These are phyloP conservation scores for Citropsis articulata DNA, from an alignment of 345 rosid species.

Conservation along the genomic window DNA sequence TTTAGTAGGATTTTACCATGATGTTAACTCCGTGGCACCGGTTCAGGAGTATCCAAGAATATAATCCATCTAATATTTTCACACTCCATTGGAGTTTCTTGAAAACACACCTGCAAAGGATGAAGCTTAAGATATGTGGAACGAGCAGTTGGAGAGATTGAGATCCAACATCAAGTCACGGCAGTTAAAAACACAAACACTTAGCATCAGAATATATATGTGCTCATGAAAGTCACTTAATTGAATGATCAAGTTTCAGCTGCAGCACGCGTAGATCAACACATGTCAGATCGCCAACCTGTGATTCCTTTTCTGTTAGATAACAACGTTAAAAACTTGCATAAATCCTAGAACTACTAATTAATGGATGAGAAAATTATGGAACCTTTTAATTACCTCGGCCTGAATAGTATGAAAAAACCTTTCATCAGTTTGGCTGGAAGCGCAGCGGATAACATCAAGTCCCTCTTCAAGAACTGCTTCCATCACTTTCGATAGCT, in stretches of 20 bases:
- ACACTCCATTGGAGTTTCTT: background rate
- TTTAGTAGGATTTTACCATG: background rate
- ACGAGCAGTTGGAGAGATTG: background rate
- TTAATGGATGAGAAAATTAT: background rate
- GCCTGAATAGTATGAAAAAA: slow-evolving; percentile 24
- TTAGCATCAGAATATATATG: too few species aligned
- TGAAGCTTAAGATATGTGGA: background rate
- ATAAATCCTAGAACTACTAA: background rate
- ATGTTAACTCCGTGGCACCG: too few species aligned
- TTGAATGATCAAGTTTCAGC: slow-evolving; percentile 15
- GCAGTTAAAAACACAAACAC: background rate
- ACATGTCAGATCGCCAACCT: slow-evolving; percentile 2
- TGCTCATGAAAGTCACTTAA: background rate
- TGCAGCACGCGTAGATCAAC: background rate
- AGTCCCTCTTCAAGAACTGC: slow-evolving; percentile 30
- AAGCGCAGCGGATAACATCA: slow-evolving; percentile 25
- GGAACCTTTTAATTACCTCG: slow-evolving; percentile 24
- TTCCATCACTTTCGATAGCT: slow-evolving; percentile 28
- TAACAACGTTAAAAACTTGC: background rate
- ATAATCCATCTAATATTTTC: background rate
- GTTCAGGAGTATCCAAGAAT: background rate
- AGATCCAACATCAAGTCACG: background rate
- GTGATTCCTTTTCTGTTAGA: background rate
- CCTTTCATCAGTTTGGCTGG: slow-evolving; percentile 18
- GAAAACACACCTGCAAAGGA: background rate